These are phyloP conservation scores for Candida fluviatilis DNA, from an alignment of 805 yeast species.

Conservation along the genomic window DNA sequence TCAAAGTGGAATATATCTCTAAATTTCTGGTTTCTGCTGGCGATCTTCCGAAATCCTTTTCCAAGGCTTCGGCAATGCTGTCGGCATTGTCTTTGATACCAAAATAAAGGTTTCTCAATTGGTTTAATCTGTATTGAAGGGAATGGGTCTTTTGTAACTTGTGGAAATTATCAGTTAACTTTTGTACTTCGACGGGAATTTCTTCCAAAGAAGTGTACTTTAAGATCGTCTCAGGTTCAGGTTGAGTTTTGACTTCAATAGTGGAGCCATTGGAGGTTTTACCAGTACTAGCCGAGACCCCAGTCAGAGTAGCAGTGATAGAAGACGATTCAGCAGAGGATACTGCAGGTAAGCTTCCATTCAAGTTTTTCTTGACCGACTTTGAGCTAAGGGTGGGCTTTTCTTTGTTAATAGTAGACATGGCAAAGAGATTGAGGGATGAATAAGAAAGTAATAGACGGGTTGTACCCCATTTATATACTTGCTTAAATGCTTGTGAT, in stretches of 20 bases:
- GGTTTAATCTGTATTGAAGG: slow-evolving; percentile 54
- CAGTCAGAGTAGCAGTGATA: too few species aligned
- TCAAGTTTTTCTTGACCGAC: background rate
- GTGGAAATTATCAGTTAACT: slow-evolving; percentile 41
- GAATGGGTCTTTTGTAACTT: slow-evolving; percentile 44
- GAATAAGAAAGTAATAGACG: too few species aligned
- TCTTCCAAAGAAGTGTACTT: slow-evolving; percentile 44
- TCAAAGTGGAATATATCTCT: slow-evolving; percentile 50
- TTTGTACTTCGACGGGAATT: slow-evolving; percentile 45
- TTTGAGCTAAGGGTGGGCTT: background rate
- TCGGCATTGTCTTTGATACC: slow-evolving; percentile 57
- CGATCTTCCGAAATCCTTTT: slow-evolving; percentile 64
- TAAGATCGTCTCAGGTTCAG: slow-evolving; percentile 15
- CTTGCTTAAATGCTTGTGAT: too few species aligned
- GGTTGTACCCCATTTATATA: too few species aligned
- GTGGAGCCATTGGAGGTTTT: too few species aligned
- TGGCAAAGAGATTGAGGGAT: too few species aligned
- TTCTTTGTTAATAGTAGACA: too few species aligned
- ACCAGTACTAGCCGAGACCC: too few species aligned
- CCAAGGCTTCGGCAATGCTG: slow-evolving; percentile 52
- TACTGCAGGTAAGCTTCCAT: background rate
- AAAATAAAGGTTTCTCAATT: slow-evolving; percentile 63
- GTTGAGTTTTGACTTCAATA: too few species aligned
- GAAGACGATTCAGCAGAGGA: background rate
- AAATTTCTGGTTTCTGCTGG: slow-evolving; percentile 55